Evolutionary conservation across 768 basidiomycete species (phyloP), one percentile per base, ranked within the genome.

Genomic region (Gymnopilus dilepis): DNA sequence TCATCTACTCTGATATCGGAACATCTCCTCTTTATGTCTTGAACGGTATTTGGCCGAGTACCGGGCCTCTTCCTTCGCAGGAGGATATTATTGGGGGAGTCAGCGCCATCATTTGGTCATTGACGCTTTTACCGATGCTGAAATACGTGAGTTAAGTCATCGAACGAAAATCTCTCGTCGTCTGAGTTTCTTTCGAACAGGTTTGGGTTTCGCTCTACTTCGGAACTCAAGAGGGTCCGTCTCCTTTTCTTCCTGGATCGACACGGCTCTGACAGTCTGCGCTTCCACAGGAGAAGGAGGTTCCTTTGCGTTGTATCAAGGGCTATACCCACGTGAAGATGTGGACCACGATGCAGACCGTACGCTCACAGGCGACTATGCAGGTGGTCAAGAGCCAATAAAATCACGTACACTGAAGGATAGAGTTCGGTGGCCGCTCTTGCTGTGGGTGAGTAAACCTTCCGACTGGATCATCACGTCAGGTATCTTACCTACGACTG

Each of bases 31-130:
- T 89, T 13, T 90, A 90, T 70, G 83, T 86, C 2, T 69, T 89
- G 28, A 88, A 88, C 66, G 87, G 87, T 8, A 82, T 90, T 13
- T 90, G 86, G 83, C 78, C 85, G 2, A 38, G 82, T 1, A 57
- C 65, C 4, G 83, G 82, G 0, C 76, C 78, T 13, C 69, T 77
- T 0, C 88, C 88, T 0, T 72, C 81, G 0, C 65, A 75, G 55
- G 88, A 91, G 61, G 88, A 89, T 67, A 72, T 88, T 15, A 83
- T 91, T 53, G 88, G 88, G 0, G 84, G 82, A 4, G 63, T 89
- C 47, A 84, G 82, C 59, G 85, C 86, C 19, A 88, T 90, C 59
- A 67, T 90, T 34, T 90, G 87, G 88, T 72, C 86, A 2, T 69
- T 91, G 33, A 85, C 86, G 0, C 73, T 89, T 24, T 65, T 88